A percentile compares a stretch with the other conserved stretches of the same genome.
Conservation (phyloP, 192 early-diverging fungal species). For the Jimgerdemannia flammicorona region DNA sequence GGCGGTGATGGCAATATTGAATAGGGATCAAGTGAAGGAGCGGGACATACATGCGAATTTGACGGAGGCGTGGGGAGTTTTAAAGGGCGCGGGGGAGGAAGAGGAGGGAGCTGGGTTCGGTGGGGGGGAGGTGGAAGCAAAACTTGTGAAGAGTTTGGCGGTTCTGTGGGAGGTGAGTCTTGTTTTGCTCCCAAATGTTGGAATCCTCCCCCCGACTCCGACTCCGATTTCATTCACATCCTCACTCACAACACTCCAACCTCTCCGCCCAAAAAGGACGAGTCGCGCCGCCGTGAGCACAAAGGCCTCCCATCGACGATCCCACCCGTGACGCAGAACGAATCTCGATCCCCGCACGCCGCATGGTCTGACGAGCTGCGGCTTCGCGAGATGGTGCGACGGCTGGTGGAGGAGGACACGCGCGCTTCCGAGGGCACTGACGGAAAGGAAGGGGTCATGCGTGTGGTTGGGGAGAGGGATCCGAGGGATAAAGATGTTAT, state of each 20-base stretch:
- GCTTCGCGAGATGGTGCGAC: constrained; percentile 6
- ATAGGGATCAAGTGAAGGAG: constrained; percentile 46
- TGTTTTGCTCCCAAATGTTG: too few relatives aligned
- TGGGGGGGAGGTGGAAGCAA: constrained; percentile 15
- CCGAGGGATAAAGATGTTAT: constrained; percentile 13
- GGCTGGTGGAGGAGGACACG: neutral
- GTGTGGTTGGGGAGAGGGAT: neutral
- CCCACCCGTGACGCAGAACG: constrained; percentile 8
- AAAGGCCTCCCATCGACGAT: neutral
- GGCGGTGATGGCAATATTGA: constrained; percentile 57
- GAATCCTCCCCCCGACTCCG: too few relatives aligned
- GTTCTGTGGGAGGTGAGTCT: constrained; percentile 41
- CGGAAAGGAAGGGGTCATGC: neutral
- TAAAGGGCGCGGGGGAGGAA: neutral
- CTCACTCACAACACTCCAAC: too few relatives aligned
- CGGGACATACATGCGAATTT: constrained; percentile 43
- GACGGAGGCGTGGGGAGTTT: constrained; percentile 24
- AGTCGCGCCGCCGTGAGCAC: constrained; percentile 37
- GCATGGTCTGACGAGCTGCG: constrained; percentile 14
- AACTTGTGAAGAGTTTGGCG: constrained; percentile 58
- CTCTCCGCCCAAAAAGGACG: constrained; percentile 31
- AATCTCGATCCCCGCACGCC: neutral
- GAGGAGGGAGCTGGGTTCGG: neutral
- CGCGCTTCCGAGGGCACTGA: neutral
- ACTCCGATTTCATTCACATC: too few relatives aligned